Evolutionary conservation across 2,329 filamentous ascomycete genomes (phyloP), one percentile per base, ranked within the genome.

Genomic region (Arthrinium phaeospermum): DNA sequence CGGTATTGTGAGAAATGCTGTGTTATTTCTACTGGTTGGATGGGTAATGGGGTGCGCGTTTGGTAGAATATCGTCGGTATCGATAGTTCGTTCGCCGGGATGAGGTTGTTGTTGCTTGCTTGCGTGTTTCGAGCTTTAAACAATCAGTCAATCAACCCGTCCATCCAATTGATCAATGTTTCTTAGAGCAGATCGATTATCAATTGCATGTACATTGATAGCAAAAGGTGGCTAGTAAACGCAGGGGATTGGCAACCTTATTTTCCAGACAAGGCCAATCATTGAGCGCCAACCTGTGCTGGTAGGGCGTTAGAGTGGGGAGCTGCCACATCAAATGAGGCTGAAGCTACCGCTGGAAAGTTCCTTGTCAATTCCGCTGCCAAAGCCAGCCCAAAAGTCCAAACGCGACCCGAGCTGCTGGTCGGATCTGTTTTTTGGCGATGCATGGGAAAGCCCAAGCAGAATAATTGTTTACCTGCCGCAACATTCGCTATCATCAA

Each of bases 1-100:
- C 67, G 57, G 22, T 74, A 72, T 75, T 73, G 71, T 47, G n/a
- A 37, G 45, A 72, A 70, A n/a, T 27, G 30, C 68, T 72, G 19
- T 37, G 22, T 19, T 61, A 16, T 14, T 19, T 64, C 34, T 64
- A 24, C 8, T 64, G 34, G 5, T 64, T 13, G 22, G 22, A n/a
- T 24, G n/a, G 22, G 10, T 22, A 19, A 41, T 10, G 22, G 27
- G 14, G 5, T 22, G 71, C 70, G 53, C 47, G 44, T 47, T 7
- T 57, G 27, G 68, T 49, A 49, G 51, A 41, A 64, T n/a, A 37
- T 10, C 8, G 57, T 64, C 10, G 22, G n/a, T 37, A 69, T 24
- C 57, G 41, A 22, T 4, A n/a, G 45, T 16, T 69, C 45, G 46
- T 45, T 46, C n/a, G 67, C 37, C n/a, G 10, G 67, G 22, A 27